Evolutionary conservation across 2,329 filamentous ascomycete species (phyloP).

Genomic region (Colletotrichum paranaense): DNA sequence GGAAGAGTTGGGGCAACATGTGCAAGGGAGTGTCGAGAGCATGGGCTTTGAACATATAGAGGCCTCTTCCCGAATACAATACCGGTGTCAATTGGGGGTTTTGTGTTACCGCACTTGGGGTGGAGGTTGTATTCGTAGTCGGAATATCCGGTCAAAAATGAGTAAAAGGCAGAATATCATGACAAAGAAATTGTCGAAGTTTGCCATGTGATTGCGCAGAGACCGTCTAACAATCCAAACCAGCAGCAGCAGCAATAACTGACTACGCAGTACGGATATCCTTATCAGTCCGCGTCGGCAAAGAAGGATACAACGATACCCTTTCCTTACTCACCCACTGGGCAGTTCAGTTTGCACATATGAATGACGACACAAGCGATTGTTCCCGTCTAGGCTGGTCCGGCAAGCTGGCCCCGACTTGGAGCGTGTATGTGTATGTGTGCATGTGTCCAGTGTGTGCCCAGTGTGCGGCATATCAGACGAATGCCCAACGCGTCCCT

Average conservation of each 20-base stretch:
- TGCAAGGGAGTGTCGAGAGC: not conserved
- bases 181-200: not conserved
- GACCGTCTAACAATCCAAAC: not conserved
- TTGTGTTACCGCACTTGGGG: not conserved
- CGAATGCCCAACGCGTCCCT: not conserved
- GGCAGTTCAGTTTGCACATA: too few relatives aligned
- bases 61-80: not conserved
- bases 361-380: not conserved
- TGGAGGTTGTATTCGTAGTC: not conserved
- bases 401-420: too few relatives aligned
- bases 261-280: too few relatives aligned
- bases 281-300: not conserved
- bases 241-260: not conserved
- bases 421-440: too few relatives aligned
- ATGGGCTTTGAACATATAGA: not conserved
- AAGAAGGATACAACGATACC: not conserved
- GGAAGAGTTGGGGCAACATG: too few relatives aligned
- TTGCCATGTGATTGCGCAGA: not conserved
- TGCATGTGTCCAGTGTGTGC: too few relatives aligned
- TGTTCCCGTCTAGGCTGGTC: not conserved
- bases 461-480: constrained; percentile 14
- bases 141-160: not conserved
- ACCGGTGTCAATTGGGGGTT: not conserved
- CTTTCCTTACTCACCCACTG: not conserved
- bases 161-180: not conserved